A percentile compares a stretch with the other conserved stretches of the same genome.
Evolutionary conservation across 306 rosid genomes (phyloP).

Genomic region (Gynostemma pentaphyllum): DNA sequence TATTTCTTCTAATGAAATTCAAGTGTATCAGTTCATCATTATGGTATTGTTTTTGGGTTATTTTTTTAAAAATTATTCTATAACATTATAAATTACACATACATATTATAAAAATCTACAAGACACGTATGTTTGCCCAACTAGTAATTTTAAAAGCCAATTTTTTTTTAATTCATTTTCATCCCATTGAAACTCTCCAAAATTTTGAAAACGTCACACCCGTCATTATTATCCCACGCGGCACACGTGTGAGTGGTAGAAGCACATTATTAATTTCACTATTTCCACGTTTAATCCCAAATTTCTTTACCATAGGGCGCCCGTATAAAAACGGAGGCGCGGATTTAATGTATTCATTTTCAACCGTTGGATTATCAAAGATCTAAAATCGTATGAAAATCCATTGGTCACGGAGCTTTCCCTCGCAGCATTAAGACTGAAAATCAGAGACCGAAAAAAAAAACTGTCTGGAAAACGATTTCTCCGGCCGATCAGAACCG

Average conservation of each 20-base stretch:
- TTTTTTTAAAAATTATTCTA: too few species aligned
- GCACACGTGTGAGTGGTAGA: neutral
- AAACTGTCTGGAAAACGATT: neutral
- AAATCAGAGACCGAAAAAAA: neutral
- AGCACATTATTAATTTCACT: neutral
- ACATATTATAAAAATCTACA: too few species aligned
- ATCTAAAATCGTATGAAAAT: neutral
- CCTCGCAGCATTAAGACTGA: constrained; percentile 7
- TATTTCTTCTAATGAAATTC: too few species aligned
- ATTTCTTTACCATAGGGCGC: neutral
- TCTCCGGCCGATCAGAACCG: constrained; percentile 13
- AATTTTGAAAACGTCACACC: neutral
- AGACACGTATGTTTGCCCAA: too few species aligned
- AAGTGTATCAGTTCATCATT: too few species aligned
- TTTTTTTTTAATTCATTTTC: too few species aligned
- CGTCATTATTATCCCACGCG: neutral
- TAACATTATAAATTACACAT: too few species aligned
- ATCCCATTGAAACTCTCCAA: too few species aligned
- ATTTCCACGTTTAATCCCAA: neutral
- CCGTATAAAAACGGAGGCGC: neutral
- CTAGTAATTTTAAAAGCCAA: too few species aligned
- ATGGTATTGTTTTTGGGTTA: too few species aligned
- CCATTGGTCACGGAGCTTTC: constrained; percentile 5
- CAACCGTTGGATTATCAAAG: neutral
- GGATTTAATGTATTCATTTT: neutral